Conservation (phyloP, 176 grass and related monocot species). For the Oryza rufipogon region DNA sequence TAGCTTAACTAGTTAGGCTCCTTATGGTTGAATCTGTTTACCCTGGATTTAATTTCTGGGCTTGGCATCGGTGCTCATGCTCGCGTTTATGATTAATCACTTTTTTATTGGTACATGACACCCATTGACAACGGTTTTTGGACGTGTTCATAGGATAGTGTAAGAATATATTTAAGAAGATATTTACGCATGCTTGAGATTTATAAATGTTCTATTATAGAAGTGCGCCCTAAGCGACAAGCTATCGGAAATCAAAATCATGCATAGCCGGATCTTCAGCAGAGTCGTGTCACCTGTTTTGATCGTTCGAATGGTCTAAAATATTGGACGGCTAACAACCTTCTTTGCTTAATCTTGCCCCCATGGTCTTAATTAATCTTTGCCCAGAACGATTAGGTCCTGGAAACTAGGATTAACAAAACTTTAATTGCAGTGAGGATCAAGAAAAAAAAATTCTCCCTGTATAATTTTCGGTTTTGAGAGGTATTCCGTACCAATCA, state of each 20-base stretch:
- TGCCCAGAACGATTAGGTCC: background rate
- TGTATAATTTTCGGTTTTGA: background rate
- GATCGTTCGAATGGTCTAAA: background rate
- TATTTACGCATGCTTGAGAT: background rate
- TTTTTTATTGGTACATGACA: too few species aligned
- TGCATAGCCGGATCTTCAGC: background rate
- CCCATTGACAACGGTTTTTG: too few species aligned
- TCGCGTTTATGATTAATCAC: too few species aligned
- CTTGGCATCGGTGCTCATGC: too few species aligned
- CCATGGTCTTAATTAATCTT: background rate
- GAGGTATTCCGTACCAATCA: background rate
- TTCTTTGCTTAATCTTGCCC: background rate
- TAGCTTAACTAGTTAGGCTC: too few species aligned
- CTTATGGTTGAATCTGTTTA: too few species aligned
- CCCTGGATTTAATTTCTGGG: too few species aligned
- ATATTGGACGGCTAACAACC: background rate
- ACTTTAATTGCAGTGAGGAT: background rate
- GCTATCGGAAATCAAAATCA: background rate
- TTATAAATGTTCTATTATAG: background rate
- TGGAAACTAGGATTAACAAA: background rate
- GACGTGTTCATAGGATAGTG: too few species aligned
- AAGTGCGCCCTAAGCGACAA: background rate
- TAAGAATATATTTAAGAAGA: background rate
- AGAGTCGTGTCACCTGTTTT: background rate
- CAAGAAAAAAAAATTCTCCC: background rate